Percentiles rank a stretch among this genome's conserved stretches.
Evolutionary conservation across 202 grass and related monocot genomes (phyloP).

Genomic region (Brachypodium distachyon): DNA sequence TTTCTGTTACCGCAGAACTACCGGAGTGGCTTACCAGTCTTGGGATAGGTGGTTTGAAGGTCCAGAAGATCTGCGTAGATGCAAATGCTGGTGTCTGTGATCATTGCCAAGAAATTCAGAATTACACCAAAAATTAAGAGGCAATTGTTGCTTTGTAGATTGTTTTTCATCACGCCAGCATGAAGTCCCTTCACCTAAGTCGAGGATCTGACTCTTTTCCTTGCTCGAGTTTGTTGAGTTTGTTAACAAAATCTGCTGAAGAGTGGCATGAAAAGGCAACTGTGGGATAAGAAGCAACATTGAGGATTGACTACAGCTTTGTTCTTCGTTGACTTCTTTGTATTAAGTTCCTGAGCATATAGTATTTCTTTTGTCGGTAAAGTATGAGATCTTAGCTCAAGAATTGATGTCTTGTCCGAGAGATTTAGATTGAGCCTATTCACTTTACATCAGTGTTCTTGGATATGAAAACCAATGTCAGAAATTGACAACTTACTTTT

Average conservation of each 20-base stretch:
- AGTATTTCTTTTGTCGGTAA: not conserved
- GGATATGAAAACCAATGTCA: not conserved
- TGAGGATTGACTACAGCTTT: not conserved
- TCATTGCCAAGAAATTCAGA: not conserved
- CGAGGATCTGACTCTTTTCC: not conserved
- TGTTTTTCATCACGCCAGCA: not conserved
- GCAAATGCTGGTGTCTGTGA: constrained; percentile 88
- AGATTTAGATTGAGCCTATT: not conserved
- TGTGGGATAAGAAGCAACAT: not conserved
- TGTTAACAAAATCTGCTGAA: not conserved
- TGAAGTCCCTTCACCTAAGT: not conserved
- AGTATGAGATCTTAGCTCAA: not conserved
- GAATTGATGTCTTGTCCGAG: not conserved
- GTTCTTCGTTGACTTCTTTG: not conserved
- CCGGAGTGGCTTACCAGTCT: constrained; percentile 37
- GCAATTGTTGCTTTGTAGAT: constrained; percentile 15
- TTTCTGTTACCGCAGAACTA: constrained; percentile 47
- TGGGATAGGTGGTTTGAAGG: constrained; percentile 98
- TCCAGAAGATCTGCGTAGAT: constrained; percentile 55
- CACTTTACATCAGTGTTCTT: not conserved
- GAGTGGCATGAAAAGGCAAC: not conserved
- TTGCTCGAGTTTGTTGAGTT: not conserved
- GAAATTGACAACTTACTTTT: not conserved
- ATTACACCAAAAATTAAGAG: not conserved
- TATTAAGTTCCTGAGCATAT: not conserved